These are phyloP conservation scores for Cucumis cinereus DNA, from an alignment of 306 rosid genomes.

Conservation along the genomic window DNA sequence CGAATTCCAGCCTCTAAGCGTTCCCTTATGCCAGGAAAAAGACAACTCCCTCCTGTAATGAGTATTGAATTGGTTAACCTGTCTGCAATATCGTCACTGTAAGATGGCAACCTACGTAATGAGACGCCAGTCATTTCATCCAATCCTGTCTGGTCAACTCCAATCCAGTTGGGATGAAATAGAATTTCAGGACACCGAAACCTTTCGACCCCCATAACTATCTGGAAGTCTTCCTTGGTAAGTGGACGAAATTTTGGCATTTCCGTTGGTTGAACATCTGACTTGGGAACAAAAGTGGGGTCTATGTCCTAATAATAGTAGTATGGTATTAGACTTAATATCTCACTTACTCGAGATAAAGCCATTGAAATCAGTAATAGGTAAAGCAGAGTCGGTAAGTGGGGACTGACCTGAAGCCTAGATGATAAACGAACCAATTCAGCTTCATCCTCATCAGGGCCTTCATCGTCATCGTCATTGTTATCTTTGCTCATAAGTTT, in stretches of 20 bases:
- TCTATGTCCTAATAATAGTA: slow-evolving; percentile 49
- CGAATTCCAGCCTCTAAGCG: slow-evolving; percentile 80
- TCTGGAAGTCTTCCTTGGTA: slow-evolving; percentile 75
- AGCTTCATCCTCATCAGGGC: slow-evolving; percentile 54
- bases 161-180: slow-evolving; percentile 84
- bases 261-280: slow-evolving; percentile 50
- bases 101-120: slow-evolving; percentile 54
- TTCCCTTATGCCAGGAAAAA: slow-evolving; percentile 63
- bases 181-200: slow-evolving; percentile 90
- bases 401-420: slow-evolving; percentile 59
- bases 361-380: neutral
- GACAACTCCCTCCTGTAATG: slow-evolving; percentile 79
- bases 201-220: slow-evolving; percentile 70
- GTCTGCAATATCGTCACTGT: slow-evolving; percentile 32
- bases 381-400: neutral
- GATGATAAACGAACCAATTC: slow-evolving; percentile 62
- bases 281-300: slow-evolving; percentile 68
- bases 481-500: slow-evolving; percentile 70
- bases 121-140: slow-evolving; percentile 93
- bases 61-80: slow-evolving; percentile 58
- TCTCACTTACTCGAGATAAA: neutral
- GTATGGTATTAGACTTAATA: neutral
- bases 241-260: slow-evolving; percentile 47
- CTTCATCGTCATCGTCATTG: slow-evolving; percentile 65
- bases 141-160: slow-evolving; percentile 75